Evolutionary conservation across 106 monocot genomes (phyloP), one percentile per base, ranked within the genome.

Genomic region (Platanthera zijinensis): DNA sequence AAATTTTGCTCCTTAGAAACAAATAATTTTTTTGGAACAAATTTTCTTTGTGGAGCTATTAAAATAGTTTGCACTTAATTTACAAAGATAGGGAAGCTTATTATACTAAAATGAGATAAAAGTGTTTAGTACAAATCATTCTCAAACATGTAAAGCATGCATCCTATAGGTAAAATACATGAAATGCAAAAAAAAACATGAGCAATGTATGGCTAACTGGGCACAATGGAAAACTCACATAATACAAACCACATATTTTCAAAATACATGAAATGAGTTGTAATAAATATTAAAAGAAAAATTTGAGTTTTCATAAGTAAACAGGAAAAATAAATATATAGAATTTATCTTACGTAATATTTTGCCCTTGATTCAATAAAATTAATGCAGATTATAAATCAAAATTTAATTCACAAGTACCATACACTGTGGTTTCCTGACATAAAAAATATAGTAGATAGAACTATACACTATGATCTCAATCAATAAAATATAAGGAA

Each of bases 61-160:
- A 32, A 32, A n/a, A n/a, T n/a, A n/a, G n/a, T 80, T 32, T 32
- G 32, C 2, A 0, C 2, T 0, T 2, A 32, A 32, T 82, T 81
- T 0, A 82, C 76, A 85, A 69, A 46, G 74, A 69, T 69, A 10
- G 54, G 45, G 80, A 72, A 92, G 74, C 77, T 85, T 90, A 81
- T 96, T 96, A 74, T 81, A 81, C 96, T 95, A 75, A 30, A 84
- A 59, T 50, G 51, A 78, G 53, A 50, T 21, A 79, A 70, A 75
- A 5, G 51, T 78, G 53, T 72, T 48, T 32, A n/a, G 51, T 6
- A 52, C 10, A 52, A 10, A 52, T 6, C 51, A 6, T 52, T 10
- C 51, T 52, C 51, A 10, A 52, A 52, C 51, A 52, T 52, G 51
- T 52, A 52, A 52, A 10, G 51, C 7, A 52, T 52, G 51, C 51